A percentile compares a stretch with the other conserved stretches of the same genome.
These are phyloP conservation scores for Kurtzmaniella fragi DNA, from an alignment of 805 yeast species.

Conservation along the genomic window DNA sequence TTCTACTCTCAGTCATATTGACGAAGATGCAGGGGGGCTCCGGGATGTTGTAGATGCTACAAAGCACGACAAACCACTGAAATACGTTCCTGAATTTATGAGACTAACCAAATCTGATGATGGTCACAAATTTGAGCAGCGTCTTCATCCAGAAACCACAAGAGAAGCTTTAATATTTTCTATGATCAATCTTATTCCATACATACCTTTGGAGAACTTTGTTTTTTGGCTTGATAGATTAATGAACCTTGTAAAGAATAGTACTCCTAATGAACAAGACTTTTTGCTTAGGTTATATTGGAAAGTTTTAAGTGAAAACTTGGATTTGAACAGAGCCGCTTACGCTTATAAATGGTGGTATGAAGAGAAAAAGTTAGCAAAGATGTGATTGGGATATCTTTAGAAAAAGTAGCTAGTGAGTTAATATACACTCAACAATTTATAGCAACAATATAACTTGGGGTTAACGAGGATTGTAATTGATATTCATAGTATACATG, in stretches of 20 bases:
- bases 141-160: conserved; percentile 31
- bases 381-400: background rate
- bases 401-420: no score
- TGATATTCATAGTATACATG: no score
- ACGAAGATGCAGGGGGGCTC: conserved; percentile 10
- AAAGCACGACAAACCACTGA: conserved; percentile 26
- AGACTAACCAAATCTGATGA: conserved; percentile 8
- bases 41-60: conserved; percentile 23
- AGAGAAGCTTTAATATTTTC: conserved; percentile 47
- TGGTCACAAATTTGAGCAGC: conserved; percentile 15
- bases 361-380: conserved; percentile 16
- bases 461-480: no score
- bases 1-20: conserved; percentile 27
- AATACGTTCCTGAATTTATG: conserved; percentile 15
- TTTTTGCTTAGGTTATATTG: conserved; percentile 42
- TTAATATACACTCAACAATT: no score
- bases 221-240: conserved; percentile 44
- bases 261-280: conserved; percentile 31
- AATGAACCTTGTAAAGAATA: conserved; percentile 27
- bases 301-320: conserved; percentile 52
- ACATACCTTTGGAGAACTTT: conserved; percentile 39
- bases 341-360: conserved; percentile 65
- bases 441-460: no score
- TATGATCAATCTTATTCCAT: conserved; percentile 49
- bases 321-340: conserved; percentile 52